phyloP scores from a whole-genome alignment of 148 eudicot genomes.

The Rhododendron molle region DNA sequence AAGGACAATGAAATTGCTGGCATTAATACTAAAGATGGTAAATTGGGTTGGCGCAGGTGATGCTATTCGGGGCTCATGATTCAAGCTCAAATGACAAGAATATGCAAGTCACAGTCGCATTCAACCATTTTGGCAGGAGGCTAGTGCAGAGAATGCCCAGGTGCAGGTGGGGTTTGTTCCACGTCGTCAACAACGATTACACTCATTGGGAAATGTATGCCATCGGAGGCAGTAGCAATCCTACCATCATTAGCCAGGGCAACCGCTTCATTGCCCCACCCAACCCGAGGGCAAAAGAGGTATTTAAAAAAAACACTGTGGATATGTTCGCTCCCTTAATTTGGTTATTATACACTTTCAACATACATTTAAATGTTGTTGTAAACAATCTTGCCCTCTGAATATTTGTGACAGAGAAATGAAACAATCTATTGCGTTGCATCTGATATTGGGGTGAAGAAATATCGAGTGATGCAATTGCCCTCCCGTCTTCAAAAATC shows the following conservation, averaged over 20 bases:
- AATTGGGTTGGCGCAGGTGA: slow-evolving; percentile 4
- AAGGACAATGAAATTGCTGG: no score
- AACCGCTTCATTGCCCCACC: slow-evolving; percentile 27
- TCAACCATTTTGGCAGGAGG: slow-evolving; percentile 51
- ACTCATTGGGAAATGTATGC: slow-evolving; percentile 57
- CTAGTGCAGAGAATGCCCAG: slow-evolving; percentile 55
- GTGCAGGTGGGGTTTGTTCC: slow-evolving; percentile 35
- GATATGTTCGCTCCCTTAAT: no score
- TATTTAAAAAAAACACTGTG: neutral
- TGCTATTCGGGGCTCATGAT: slow-evolving; percentile 7
- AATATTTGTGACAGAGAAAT: no score
- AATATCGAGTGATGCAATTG: no score
- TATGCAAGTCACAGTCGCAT: slow-evolving; percentile 48
- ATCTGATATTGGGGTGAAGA: no score
- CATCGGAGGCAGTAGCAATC: slow-evolving; percentile 42
- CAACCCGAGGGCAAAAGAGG: neutral
- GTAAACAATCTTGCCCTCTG: no score
- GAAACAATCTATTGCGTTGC: no score
- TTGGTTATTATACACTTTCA: no score
- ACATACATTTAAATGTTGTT: no score
- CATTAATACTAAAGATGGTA: neutral
- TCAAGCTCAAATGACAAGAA: neutral
- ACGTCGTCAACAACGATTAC: slow-evolving; percentile 55
- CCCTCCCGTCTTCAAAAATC: no score
- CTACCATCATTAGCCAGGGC: slow-evolving; percentile 49